Conservation (phyloP, 805 yeast genomes). For the Saturnispora galanensis region DNA sequence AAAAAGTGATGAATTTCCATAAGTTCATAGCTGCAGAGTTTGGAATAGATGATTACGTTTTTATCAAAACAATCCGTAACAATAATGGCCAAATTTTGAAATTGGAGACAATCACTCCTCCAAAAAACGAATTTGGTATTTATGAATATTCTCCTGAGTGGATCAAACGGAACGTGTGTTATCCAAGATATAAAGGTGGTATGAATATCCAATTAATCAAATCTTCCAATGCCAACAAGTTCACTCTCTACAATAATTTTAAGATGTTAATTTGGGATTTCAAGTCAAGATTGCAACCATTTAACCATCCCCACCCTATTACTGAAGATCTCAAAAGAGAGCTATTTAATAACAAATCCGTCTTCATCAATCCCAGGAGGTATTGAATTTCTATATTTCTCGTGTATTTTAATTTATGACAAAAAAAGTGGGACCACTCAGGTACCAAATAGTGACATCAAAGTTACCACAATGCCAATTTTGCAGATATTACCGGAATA, state of each 20-base stretch:
- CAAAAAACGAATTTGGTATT: constrained; percentile 9
- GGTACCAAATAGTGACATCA: too few species aligned
- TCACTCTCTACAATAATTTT: constrained; percentile 23
- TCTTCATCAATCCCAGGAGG: not conserved
- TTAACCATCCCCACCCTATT: not conserved
- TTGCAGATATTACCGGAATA: too few species aligned
- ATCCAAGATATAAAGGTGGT: constrained; percentile 35
- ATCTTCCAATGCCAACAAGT: constrained; percentile 9
- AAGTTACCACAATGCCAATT: too few species aligned
- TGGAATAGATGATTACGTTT: constrained; percentile 20
- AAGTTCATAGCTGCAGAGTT: constrained; percentile 13
- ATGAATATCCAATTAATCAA: constrained; percentile 31
- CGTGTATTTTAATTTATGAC: not conserved
- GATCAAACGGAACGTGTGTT: constrained; percentile 32
- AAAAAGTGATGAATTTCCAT: constrained; percentile 15
- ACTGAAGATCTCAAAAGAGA: not conserved
- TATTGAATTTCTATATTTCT: not conserved
- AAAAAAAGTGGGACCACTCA: too few species aligned
- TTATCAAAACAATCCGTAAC: constrained; percentile 31
- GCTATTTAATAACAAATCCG: not conserved
- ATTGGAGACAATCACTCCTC: constrained; percentile 25
- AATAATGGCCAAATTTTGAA: constrained; percentile 30
- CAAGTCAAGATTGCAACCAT: constrained; percentile 11
- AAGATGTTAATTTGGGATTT: constrained; percentile 25
- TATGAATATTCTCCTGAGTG: constrained; percentile 23